Base-by-base conservation (phyloP, 2,329 filamentous ascomycete genomes). In the Diaporthe sp. region DNA sequence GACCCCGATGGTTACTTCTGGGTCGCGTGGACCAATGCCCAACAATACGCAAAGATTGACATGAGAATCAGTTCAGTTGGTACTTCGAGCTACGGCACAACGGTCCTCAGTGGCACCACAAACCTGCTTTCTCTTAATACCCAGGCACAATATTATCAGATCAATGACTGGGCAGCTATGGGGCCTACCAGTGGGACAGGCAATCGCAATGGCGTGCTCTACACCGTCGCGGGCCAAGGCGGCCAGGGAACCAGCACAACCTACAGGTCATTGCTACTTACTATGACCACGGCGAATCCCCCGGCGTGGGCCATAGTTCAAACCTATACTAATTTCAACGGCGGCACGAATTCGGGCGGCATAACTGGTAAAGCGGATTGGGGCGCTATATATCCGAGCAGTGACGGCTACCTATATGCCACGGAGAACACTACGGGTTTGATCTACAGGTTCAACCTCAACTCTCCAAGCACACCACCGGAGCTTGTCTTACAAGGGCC, bases 151-250 rank as follows among this genome's bases (percentile, higher is more conserved):
- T 17, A 42, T 9, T 57, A 55, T 9, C 3, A 13, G 8, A 22
- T 71, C 13, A 19, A 25, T 6, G 67, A 71, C 51, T 71, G 67
- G 67, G 67, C 34, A 22, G 42, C 13, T 31, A 17, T 71, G 39
- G 34, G 57, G 10, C 34, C 34, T 4, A n/a, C 9, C 28, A 31
- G 6, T 34, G n/a, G 7, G 4, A 4, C 9, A 8, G 9, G 9
- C 22, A 53, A 22, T 22, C 51, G 51, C n/a, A 15, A 7, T 28
- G 51, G 51, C 12, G 5, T 4, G 55, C 31, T 60, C 57, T 60
- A 39, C 19, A 15, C 34, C 22, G 31, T 60, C 15, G 58, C 58
- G 7, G 58, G 58, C 12, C 58, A 61, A 17, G 28, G 8, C 31
- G 17, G 12, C 19, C 2, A 7, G 5, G 44, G 44, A 15, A 17